Conservation (phyloP, 441 rosid species). For the Isatis lusitanica region DNA sequence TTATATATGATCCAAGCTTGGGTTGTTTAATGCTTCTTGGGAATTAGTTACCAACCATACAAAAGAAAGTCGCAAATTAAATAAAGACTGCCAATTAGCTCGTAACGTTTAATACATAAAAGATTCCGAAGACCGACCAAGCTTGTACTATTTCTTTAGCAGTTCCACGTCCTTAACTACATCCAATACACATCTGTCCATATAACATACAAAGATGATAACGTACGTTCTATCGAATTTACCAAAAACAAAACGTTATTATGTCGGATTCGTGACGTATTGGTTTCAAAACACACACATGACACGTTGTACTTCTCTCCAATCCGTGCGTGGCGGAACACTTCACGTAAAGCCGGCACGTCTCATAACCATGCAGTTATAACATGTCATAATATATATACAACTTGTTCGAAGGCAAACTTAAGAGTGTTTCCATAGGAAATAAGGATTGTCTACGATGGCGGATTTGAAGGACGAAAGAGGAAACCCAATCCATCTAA, state of each 20-base stretch:
- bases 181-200: background rate
- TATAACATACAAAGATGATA: slow-evolving; percentile 18
- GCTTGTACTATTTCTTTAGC: background rate
- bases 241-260: slow-evolving; percentile 15
- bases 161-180: background rate
- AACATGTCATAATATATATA: slow-evolving; percentile 6
- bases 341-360: slow-evolving; percentile 25
- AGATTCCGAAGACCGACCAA: background rate
- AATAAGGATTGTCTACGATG: slow-evolving; percentile 27
- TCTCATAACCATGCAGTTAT: slow-evolving; percentile 28
- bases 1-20: background rate
- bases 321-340: slow-evolving; percentile 12
- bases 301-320: background rate
- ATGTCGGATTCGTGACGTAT: slow-evolving; percentile 33
- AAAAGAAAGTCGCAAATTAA: background rate
- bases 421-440: background rate
- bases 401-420: slow-evolving; percentile 9
- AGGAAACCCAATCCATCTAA: slow-evolving; percentile 64
- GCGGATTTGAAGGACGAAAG: slow-evolving; percentile 59
- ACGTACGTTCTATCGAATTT: background rate
- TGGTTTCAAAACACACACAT: background rate
- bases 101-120: background rate
- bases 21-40: background rate
- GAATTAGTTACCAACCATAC: background rate
- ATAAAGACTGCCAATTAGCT: background rate